Conservation (phyloP, 257 asterid species). For the Solanum pinnatisectum region DNA sequence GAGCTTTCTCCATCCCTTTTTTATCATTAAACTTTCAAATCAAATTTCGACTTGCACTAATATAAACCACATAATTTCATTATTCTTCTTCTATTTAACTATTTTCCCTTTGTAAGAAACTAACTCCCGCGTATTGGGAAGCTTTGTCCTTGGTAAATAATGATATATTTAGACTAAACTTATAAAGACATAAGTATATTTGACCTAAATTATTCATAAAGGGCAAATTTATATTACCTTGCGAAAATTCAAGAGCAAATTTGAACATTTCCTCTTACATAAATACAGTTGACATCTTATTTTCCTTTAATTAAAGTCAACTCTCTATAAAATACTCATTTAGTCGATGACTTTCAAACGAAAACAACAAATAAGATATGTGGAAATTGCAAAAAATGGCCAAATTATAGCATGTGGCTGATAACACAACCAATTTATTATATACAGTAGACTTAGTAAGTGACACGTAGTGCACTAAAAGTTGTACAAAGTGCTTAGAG, state of each 20-base stretch:
- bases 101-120: background rate
- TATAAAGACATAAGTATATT: background rate
- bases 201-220: background rate
- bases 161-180: background rate
- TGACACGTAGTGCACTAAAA: background rate
- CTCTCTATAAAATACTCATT: background rate
- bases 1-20: background rate
- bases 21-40: background rate
- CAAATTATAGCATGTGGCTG: background rate
- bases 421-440: background rate
- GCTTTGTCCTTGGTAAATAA: background rate
- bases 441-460: background rate
- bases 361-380: background rate
- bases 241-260: background rate
- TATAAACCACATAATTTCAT: too few species aligned
- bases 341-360: background rate
- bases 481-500: background rate
- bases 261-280: background rate
- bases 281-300: background rate
- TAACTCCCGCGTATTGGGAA: background rate
- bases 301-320: too few species aligned
- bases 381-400: background rate
- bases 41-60: too few species aligned
- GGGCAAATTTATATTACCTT: background rate
- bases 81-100: background rate